A percentile compares a stretch with the other conserved stretches of the same genome.
phyloP scores from a whole-genome alignment of 108 stramenopile genomes.

The Nannochloropsis granulata region DNA sequence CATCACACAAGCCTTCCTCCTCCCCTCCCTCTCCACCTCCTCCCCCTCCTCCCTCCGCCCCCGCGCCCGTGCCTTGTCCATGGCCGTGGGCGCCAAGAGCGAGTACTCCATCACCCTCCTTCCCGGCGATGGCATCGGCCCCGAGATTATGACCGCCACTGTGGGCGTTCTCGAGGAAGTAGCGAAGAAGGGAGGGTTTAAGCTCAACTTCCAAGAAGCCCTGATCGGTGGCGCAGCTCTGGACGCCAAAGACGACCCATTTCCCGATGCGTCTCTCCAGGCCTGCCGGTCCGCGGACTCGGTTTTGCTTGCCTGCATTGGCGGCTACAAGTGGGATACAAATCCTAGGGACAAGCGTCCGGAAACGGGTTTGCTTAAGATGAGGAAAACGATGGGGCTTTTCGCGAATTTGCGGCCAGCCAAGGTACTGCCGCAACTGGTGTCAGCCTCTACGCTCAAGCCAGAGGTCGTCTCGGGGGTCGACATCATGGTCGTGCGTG shows the following conservation, averaged over 20 bases:
- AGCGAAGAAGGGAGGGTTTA: constrained; percentile 24
- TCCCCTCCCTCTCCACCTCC: neutral
- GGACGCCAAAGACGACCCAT: constrained; percentile 66
- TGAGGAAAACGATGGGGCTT: constrained; percentile 86
- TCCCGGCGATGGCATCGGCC: constrained; percentile 48
- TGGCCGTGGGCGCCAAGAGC: constrained; percentile 25
- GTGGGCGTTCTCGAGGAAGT: constrained; percentile 34
- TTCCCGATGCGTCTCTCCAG: constrained; percentile 72
- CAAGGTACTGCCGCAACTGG: constrained; percentile 76
- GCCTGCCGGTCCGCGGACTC: constrained; percentile 63
- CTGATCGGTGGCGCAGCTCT: constrained; percentile 92
- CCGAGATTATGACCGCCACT: constrained; percentile 69
- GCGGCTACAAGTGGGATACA: constrained; percentile 93
- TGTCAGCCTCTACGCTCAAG: constrained; percentile 89
- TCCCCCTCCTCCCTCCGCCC: neutral
- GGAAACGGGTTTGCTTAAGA: constrained; percentile 83
- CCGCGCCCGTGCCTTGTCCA: neutral
- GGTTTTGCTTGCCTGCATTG: constrained; percentile 85
- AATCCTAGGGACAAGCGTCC: constrained; percentile 86
- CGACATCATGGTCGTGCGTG: constrained; percentile 95
- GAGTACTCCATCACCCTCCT: constrained; percentile 34
- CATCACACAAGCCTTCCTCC: neutral
- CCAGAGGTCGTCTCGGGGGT: constrained; percentile 86
- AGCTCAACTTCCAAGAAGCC: constrained; percentile 72
- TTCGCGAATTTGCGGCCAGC: constrained; percentile 95